phyloP scores from a whole-genome alignment of 768 basidiomycete genomes.

The Amanita exitialis region DNA sequence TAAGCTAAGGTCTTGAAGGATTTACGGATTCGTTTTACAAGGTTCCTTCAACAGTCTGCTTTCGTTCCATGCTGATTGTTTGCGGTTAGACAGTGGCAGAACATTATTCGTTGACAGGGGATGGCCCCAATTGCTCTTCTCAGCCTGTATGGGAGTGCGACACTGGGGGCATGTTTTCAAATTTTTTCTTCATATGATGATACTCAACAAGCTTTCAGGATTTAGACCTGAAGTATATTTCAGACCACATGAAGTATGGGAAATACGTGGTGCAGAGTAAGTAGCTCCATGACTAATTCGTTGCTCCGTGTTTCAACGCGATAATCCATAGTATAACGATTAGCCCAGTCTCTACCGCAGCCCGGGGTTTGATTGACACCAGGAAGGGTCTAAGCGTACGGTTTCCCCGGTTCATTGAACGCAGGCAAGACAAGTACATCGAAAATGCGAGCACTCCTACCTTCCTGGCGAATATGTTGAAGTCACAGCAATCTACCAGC shows the following conservation, averaged over 20 bases:
- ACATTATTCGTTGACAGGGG: conserved; percentile 46
- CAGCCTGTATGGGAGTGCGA: conserved; percentile 51
- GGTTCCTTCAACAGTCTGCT: conserved; percentile 21
- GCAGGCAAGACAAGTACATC: conserved; percentile 63
- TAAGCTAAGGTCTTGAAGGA: conserved; percentile 28
- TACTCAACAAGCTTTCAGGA: conserved; percentile 24
- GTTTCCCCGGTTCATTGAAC: conserved; percentile 77
- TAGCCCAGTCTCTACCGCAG: conserved; percentile 80
- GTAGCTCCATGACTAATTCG: conserved; percentile 10
- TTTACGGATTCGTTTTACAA: conserved; percentile 83
- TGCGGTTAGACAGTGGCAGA: conserved; percentile 43
- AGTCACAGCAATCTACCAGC: conserved; percentile 39
- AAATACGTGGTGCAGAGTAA: conserved; percentile 73
- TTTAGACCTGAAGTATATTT: conserved; percentile 62
- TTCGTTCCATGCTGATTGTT: conserved; percentile 3
- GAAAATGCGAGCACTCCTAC: conserved; percentile 65
- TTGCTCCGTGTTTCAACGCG: conserved; percentile 5
- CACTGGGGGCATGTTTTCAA: conserved; percentile 40
- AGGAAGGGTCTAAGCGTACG: conserved; percentile 69
- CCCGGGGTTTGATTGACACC: conserved; percentile 42
- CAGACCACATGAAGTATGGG: conserved; percentile 76
- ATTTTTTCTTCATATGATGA: background rate
- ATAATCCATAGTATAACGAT: conserved; percentile 51
- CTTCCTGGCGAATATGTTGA: conserved; percentile 63
- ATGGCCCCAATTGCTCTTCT: conserved; percentile 41